phyloP scores from a whole-genome alignment of 2,329 filamentous ascomycete species.

The Nigrospora sphaerica region DNA sequence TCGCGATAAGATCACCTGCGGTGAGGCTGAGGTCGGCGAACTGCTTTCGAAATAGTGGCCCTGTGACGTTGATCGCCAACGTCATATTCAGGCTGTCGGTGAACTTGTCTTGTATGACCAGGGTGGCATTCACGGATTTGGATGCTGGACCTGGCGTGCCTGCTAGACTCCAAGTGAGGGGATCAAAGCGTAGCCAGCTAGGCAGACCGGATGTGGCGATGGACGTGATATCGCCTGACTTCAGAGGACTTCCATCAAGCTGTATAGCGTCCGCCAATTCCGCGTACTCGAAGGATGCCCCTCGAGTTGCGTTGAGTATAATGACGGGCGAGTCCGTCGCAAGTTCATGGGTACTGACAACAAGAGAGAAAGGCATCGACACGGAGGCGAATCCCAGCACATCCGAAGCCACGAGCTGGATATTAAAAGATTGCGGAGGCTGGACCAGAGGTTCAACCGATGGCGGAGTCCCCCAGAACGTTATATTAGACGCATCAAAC shows the following conservation, averaged over 20 bases:
- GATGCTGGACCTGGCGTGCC: constrained; percentile 58
- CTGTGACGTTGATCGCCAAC: constrained; percentile 25
- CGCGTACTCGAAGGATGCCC: constrained; percentile 43
- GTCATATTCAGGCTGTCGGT: constrained; percentile 52
- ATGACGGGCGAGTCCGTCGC: constrained; percentile 53
- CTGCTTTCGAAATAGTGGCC: constrained; percentile 17
- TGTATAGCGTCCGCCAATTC: constrained; percentile 43
- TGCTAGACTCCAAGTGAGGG: constrained; percentile 50
- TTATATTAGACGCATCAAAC: constrained; percentile 59
- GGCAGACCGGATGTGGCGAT: constrained; percentile 49
- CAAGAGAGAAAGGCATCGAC: constrained; percentile 60
- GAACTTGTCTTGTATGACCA: constrained; percentile 53
- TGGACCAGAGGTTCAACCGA: constrained; percentile 54
- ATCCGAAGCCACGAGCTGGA: constrained; percentile 72
- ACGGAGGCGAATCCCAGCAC: constrained; percentile 68
- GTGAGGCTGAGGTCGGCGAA: constrained; percentile 19
- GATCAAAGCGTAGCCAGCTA: constrained; percentile 63
- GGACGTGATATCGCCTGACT: constrained; percentile 40
- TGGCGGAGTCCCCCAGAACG: constrained; percentile 67
- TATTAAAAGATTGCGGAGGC: constrained; percentile 63
- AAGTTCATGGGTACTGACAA: constrained; percentile 65
- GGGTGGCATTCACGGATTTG: constrained; percentile 53
- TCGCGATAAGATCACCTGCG: constrained; percentile 17
- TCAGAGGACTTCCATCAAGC: constrained; percentile 48
- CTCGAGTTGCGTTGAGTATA: constrained; percentile 48